phyloP scores from a whole-genome alignment of 148 eudicot species.

The Selenicereus undatus region DNA sequence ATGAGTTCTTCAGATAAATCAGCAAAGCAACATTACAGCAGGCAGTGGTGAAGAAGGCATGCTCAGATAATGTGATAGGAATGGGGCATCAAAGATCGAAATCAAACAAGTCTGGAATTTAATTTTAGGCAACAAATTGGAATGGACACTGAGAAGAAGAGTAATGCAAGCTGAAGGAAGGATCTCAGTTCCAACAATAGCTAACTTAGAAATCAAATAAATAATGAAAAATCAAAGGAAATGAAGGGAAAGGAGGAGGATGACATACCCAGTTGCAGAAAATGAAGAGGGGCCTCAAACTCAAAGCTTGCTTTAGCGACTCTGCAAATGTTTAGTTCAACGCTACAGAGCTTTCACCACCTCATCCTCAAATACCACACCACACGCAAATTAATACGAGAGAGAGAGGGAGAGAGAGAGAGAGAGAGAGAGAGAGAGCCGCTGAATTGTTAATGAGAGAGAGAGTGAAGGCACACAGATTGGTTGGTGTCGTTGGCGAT shows the following conservation, averaged over 20 bases:
- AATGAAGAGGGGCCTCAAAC: not conserved
- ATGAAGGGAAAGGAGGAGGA: not conserved
- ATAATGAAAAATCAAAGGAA: not conserved
- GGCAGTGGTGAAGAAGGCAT: not conserved
- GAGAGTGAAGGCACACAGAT: constrained; percentile 25
- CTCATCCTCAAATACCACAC: not conserved
- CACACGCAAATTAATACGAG: not conserved
- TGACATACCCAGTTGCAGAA: constrained; percentile 29
- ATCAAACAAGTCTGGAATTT: not conserved
- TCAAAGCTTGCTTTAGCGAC: not conserved
- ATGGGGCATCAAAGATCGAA: not conserved
- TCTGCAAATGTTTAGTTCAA: not conserved
- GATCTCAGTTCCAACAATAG: not conserved
- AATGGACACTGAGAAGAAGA: not conserved
- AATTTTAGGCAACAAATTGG: not conserved
- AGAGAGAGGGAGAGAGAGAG: not conserved
- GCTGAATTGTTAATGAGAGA: not conserved
- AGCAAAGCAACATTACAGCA: not conserved
- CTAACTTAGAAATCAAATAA: not conserved
- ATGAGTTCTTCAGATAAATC: not conserved
- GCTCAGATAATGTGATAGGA: not conserved
- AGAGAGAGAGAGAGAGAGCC: not conserved
- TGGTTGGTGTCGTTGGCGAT: not conserved
- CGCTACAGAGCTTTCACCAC: not conserved
- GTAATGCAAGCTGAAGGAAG: not conserved